These are phyloP conservation scores for Prunus mongolica DNA, from an alignment of 306 rosid species.

Conservation along the genomic window DNA sequence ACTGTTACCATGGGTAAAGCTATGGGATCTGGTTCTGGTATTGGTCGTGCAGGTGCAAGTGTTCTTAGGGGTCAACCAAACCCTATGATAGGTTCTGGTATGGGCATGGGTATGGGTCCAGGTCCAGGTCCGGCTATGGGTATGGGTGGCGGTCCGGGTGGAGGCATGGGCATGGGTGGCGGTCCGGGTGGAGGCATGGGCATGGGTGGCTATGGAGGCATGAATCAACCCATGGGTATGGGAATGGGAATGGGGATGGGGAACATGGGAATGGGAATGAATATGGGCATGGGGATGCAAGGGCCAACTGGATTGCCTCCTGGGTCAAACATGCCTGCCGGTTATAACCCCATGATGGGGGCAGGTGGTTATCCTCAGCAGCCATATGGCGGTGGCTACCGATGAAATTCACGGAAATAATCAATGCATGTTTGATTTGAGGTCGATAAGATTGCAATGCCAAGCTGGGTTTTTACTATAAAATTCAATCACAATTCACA, in stretches of 20 bases:
- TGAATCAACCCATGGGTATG: conserved; percentile 26
- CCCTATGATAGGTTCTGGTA: conserved; percentile 59
- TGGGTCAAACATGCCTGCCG: conserved; percentile 57
- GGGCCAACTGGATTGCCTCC: conserved; percentile 56
- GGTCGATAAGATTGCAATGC: conserved; percentile 26
- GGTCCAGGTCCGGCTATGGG: conserved; percentile 62
- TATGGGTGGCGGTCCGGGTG: conserved; percentile 29
- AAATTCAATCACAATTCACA: conserved; percentile 15
- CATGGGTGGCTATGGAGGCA: conserved; percentile 42
- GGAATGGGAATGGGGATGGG: conserved; percentile 28
- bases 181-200: conserved; percentile 26
- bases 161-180: conserved; percentile 38
- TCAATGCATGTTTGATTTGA: conserved; percentile 17
- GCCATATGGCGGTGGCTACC: conserved; percentile 70
- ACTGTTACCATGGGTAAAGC: conserved; percentile 93
- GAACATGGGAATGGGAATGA: conserved; percentile 42
- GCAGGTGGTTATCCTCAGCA: conserved; percentile 74
- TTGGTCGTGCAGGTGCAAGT: conserved; percentile 80
- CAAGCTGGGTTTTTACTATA: conserved; percentile 13
- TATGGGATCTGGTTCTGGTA: conserved; percentile 97
- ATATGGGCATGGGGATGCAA: conserved; percentile 81
- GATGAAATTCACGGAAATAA: conserved; percentile 43
- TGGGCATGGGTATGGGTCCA: conserved; percentile 43
- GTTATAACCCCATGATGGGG: conserved; percentile 79
- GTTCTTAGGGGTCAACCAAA: conserved; percentile 54